Evolutionary conservation across 2,329 filamentous ascomycete genomes (phyloP).

Genomic region (Ophiostoma pallidulum): DNA sequence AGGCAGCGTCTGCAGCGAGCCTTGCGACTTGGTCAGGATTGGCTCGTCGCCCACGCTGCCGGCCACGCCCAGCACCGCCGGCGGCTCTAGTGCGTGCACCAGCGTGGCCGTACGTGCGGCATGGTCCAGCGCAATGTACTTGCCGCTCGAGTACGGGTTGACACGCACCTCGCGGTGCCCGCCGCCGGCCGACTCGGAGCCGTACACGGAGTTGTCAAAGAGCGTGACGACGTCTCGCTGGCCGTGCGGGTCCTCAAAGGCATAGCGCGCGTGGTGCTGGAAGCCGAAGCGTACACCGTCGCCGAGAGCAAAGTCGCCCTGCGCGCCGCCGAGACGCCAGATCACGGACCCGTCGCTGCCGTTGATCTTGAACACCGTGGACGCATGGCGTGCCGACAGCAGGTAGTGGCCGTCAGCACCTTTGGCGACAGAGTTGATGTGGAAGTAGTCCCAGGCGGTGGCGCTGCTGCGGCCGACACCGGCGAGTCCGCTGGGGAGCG

Average conservation of each 20-base stretch:
- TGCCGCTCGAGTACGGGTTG: constrained; percentile 30
- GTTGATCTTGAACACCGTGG: constrained; percentile 33
- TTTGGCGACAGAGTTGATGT: constrained; percentile 42
- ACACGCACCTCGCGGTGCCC: constrained; percentile 21
- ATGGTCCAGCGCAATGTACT: constrained; percentile 37
- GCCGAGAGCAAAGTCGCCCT: constrained; percentile 31
- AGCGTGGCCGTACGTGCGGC: constrained; percentile 32
- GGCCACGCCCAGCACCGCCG: constrained; percentile 16
- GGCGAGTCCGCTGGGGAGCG: constrained; percentile 35
- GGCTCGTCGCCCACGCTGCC: not conserved
- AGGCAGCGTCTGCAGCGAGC: constrained; percentile 43
- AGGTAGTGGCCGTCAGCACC: constrained; percentile 35
- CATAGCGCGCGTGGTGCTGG: constrained; percentile 38
- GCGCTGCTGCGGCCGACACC: constrained; percentile 20
- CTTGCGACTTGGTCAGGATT: constrained; percentile 24
- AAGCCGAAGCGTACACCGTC: constrained; percentile 29
- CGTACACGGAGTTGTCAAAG: constrained; percentile 42
- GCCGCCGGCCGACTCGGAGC: constrained; percentile 25
- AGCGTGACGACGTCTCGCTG: constrained; percentile 34
- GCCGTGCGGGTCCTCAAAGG: constrained; percentile 26
- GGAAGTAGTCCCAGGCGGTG: constrained; percentile 39
- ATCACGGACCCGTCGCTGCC: constrained; percentile 32
- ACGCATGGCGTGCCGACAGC: constrained; percentile 34
- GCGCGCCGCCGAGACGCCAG: constrained; percentile 36
- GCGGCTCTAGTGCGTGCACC: constrained; percentile 37